Base-by-base conservation (phyloP, 2,329 filamentous ascomycete genomes). In the Graphiopsis chlorocephala region DNA sequence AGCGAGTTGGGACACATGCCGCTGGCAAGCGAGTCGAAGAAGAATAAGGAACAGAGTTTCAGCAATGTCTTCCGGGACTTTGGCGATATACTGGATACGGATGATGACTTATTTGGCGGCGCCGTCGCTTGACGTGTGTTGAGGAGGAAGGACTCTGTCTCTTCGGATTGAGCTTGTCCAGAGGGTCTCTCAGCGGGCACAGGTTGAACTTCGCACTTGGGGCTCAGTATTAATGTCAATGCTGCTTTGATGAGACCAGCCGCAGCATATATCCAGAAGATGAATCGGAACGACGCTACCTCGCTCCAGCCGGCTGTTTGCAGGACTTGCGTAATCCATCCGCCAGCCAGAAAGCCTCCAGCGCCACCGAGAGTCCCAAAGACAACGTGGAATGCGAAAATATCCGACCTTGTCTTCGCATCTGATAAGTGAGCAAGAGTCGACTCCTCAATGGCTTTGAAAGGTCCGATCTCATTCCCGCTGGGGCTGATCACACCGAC, bases 41-140 rank as follows among this genome's bases (percentile, higher is more conserved):
- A 83, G 72, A 92, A 90, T 0, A 93, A 78, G 7, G 89, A 77
- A 69, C 87, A 89, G 0, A 93, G 80, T 55, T 86, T 84, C 33
- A 84, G 70, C 1, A 90, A 86, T 80, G 1, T 77, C 70, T 11
- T 81, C 76, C 45, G 81, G 85, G 25, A 83, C 78, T 2, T 75
- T 76, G 12, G 84, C 85, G 45, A 38, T 61, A 25, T 31, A 33
- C 23, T 31, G 12, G 38, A 45, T 1, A 85, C 83, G n/a, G 85
- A 61, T 17, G 38, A 31, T 42, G 38, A 45, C 61, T 63, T 64
- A 25, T 52, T 38, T 48, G 57, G 25, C 23, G 50, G 26, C 4
- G 48, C 6, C 12, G 48, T 26, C 10, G 15, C 0, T 29, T 8
- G 48, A n/a, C 26, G 11, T 29, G 26, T 28, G n/a, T 28, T 7